These are phyloP conservation scores for Xylaria grammica DNA, from an alignment of 495 filamentous ascomycete species.

Conservation along the genomic window DNA sequence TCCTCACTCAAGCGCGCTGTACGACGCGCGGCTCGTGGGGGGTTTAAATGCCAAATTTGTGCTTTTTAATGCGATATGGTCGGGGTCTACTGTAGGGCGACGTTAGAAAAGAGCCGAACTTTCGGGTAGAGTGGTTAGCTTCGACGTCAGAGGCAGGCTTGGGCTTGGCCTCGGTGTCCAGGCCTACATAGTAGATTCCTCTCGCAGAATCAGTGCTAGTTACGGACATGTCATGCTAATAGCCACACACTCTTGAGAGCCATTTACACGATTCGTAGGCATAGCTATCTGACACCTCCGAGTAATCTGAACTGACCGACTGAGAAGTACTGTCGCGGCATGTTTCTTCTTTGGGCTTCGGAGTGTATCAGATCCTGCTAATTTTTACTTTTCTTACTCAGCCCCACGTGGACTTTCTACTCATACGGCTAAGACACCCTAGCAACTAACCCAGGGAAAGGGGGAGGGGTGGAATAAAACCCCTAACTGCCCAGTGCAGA, in stretches of 20 bases:
- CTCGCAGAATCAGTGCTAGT: too few species aligned
- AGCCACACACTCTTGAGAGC: too few species aligned
- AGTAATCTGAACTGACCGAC: background rate
- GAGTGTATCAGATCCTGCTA: background rate
- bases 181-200: too few species aligned
- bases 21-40: constrained; percentile 18
- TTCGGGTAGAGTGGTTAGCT: background rate
- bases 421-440: background rate
- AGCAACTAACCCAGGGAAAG: background rate
- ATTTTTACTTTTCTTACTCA: constrained; percentile 15
- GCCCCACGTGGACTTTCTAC: background rate
- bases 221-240: too few species aligned
- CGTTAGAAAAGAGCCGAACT: background rate
- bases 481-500: too few species aligned
- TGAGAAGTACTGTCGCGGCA: constrained; percentile 1
- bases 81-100: background rate
- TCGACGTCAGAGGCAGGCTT: background rate
- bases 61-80: background rate
- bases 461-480: background rate
- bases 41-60: background rate
- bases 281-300: too few species aligned
- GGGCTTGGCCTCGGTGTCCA: background rate
- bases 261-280: too few species aligned
- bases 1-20: constrained; percentile 14
- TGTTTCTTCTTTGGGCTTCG: constrained; percentile 7